Percentiles rank a stretch among this genome's conserved stretches.
Evolutionary conservation across 73 alveolate genomes (phyloP).

Genomic region (Paramecium bursaria): DNA sequence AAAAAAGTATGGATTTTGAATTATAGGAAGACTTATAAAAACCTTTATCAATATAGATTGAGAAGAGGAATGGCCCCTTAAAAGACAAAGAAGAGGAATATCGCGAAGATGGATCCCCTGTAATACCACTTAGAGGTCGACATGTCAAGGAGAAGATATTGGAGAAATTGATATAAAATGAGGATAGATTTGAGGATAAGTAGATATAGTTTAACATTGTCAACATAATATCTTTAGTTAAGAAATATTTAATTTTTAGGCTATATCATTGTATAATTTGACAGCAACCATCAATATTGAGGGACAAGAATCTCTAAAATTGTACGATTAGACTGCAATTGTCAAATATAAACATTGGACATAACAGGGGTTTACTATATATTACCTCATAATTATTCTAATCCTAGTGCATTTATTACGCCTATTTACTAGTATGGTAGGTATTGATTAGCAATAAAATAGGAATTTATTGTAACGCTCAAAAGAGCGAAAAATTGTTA

Average conservation of each 20-base stretch:
- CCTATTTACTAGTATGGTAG: slow-evolving; percentile 45
- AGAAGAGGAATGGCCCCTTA: too few species aligned
- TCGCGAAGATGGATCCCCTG: too few species aligned
- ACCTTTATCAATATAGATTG: too few species aligned
- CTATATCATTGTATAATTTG: slow-evolving; percentile 16
- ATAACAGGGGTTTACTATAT: neutral
- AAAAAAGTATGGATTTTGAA: too few species aligned
- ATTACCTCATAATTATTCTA: slow-evolving; percentile 3
- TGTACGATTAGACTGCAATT: neutral
- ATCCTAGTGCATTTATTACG: slow-evolving; percentile 11
- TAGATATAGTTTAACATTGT: neutral
- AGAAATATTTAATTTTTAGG: slow-evolving; percentile 1
- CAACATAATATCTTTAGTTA: neutral
- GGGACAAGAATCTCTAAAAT: slow-evolving; percentile 16
- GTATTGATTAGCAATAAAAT: neutral
- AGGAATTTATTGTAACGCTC: slow-evolving; percentile 36
- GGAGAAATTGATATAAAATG: neutral
- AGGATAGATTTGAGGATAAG: slow-evolving; percentile 15
- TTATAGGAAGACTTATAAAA: too few species aligned
- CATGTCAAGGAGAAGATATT: too few species aligned
- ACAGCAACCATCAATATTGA: slow-evolving; percentile 29
- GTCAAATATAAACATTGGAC: neutral
- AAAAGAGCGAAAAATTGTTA: slow-evolving; percentile 26
- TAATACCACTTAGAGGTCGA: too few species aligned
- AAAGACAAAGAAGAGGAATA: too few species aligned